Evolutionary conservation across 2,329 filamentous ascomycete genomes (phyloP), one percentile per base, ranked within the genome.

Genomic region (Aspergillus ibericus): DNA sequence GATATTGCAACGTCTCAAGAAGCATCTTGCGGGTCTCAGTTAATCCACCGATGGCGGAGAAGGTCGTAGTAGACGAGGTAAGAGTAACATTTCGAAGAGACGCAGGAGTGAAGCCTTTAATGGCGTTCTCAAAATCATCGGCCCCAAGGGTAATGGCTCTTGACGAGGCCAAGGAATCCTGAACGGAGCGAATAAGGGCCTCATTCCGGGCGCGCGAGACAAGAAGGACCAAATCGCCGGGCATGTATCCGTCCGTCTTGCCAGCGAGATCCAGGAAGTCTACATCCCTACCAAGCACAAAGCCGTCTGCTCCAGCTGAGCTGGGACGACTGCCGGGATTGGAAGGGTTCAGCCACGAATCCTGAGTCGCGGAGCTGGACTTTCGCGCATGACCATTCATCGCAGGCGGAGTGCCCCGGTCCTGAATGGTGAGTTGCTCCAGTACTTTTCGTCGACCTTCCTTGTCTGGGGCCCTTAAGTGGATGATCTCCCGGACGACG

Each of bases 241-340:
- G 93, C 93, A 98, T 97, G 72, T 98, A 99, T 0, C 95, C 95
- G 71, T 99, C 95, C 0, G 93, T 98, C 66, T 93, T 89, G 1
- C 95, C 93, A 16, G 96, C 92, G 56, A 99, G 83, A 63, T 98
- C 93, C 8, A 98, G 85, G 58, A 98, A 91, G 72, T 99, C 95
- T 9, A 99, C 85, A 50, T 89, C 85, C 0, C 85, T 78, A 58
- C 92, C 89, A 5, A 96, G 79, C 1, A 88, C 77, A 68, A 96
- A 95, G 0, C 88, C 89, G 54, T 85, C 83, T 55, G 69, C 72
- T 10, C 76, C 79, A 12, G 80, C 73, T 27, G 77, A 77, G 51
- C 76, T 75, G 4, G 78, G 73, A 15, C 72, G 69, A 59, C 84
- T 87, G 6, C 78, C 75, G 46, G 83, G 81, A 61, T 86, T 88